Conservation (phyloP, 495 filamentous ascomycete species). For the Elaphomyces granulatus region DNA sequence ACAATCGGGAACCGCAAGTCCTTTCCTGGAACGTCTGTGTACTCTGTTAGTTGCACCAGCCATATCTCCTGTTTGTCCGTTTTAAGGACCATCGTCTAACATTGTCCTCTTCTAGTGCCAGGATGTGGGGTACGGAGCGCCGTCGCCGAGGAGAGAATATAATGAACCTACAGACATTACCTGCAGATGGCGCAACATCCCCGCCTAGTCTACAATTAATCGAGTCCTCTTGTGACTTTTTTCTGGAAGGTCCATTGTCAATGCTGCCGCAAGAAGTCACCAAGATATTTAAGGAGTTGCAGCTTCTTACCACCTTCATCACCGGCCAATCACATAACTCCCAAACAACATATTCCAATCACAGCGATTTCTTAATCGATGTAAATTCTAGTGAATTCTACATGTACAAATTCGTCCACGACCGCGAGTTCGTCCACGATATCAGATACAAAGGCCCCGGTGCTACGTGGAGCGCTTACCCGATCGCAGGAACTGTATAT, state of each 20-base stretch:
- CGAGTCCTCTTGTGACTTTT: background rate
- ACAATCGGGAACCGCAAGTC: too few species aligned
- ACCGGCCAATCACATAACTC: too few species aligned
- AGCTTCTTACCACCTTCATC: too few species aligned
- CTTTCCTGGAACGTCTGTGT: too few species aligned
- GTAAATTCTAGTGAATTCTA: background rate
- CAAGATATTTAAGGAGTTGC: too few species aligned
- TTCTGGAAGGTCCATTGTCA: background rate
- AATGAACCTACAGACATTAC: background rate
- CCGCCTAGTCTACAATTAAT: background rate
- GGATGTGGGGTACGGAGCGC: too few species aligned
- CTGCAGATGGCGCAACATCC: background rate
- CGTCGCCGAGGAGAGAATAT: too few species aligned
- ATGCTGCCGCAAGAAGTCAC: background rate
- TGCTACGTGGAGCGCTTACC: conserved; percentile 1
- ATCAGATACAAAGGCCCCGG: background rate
- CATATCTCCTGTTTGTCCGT: too few species aligned
- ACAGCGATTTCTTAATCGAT: background rate
- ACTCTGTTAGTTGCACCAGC: too few species aligned
- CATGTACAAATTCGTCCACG: background rate
- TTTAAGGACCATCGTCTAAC: too few species aligned
- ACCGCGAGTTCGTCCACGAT: background rate
- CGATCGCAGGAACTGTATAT: conserved; percentile 1
- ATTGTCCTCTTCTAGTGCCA: too few species aligned
- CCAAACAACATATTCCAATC: background rate